phyloP scores from a whole-genome alignment of 352 stramenopile genomes.

The Saprolegnia diclina region DNA sequence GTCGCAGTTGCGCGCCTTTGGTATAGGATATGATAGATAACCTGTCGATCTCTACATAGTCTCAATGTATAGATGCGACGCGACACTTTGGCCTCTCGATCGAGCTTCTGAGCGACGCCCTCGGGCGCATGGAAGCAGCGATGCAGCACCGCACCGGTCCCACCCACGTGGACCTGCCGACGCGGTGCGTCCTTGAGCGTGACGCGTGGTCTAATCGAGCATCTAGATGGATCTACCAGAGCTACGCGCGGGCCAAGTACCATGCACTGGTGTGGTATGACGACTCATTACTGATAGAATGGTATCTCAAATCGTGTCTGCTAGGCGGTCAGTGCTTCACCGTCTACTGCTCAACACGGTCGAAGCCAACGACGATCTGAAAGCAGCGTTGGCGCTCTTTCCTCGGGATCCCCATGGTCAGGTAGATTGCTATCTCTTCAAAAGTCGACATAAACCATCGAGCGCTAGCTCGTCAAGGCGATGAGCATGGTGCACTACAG shows the following conservation, averaged over 20 bases:
- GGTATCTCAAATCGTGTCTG: too few relatives aligned
- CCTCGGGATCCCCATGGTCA: conserved; percentile 17
- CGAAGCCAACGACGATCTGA: conserved; percentile 46
- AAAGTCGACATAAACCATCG: neutral
- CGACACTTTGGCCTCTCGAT: conserved; percentile 13
- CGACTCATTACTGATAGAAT: too few relatives aligned
- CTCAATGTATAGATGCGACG: conserved; percentile 13
- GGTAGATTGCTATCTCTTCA: conserved; percentile 27
- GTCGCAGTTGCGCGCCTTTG: conserved; percentile 17
- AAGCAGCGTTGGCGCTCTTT: conserved; percentile 31
- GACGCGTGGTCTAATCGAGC: neutral
- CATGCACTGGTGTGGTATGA: conserved; percentile 24
- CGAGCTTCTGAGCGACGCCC: conserved; percentile 9
- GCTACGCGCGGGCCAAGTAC: conserved; percentile 17
- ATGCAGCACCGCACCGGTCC: neutral
- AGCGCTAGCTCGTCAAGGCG: conserved; percentile 41
- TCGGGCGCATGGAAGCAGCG: neutral
- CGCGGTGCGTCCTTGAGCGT: neutral
- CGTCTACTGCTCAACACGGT: conserved; percentile 35
- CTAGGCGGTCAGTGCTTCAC: conserved; percentile 11
- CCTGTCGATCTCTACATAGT: neutral
- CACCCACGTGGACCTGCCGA: neutral
- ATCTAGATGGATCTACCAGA: conserved; percentile 21
- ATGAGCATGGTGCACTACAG: conserved; percentile 54
- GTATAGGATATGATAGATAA: neutral